Percentiles rank a stretch among this genome's conserved stretches.
Conservation (phyloP, 257 asterid species). For the Solanum tarapatanum region DNA sequence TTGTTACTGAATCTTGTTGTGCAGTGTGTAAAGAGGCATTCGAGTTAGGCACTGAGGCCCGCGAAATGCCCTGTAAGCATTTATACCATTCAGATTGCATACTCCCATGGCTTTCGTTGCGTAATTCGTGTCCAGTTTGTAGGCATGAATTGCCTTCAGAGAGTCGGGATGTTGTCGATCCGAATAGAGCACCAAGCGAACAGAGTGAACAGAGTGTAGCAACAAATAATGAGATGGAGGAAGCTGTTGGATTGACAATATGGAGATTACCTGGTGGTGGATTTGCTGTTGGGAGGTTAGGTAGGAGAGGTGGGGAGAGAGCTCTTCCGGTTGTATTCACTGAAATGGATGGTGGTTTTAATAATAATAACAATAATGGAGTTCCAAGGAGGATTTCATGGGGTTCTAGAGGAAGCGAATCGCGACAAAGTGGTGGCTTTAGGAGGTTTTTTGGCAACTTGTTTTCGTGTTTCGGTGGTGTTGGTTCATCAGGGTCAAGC, state of each 20-base stretch:
- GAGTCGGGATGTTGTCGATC: constrained; percentile 10
- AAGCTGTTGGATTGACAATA: constrained; percentile 65
- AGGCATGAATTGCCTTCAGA: constrained; percentile 62
- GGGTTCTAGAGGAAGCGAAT: constrained; percentile 55
- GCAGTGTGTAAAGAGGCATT: constrained; percentile 85
- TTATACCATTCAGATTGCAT: constrained; percentile 77
- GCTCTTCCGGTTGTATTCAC: constrained; percentile 86
- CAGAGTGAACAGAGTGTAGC: constrained; percentile 13
- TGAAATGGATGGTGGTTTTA: constrained; percentile 86
- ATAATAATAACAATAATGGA: constrained; percentile 46
- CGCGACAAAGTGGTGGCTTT: constrained; percentile 45
- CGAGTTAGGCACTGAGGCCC: constrained; percentile 49
- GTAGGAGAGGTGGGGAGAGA: constrained; percentile 78
- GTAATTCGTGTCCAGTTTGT: constrained; percentile 83
- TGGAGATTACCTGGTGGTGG: constrained; percentile 96
- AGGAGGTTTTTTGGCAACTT: constrained; percentile 40
- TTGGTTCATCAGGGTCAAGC: constrained; percentile 23
- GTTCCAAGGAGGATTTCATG: constrained; percentile 62
- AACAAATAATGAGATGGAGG: constrained; percentile 28
- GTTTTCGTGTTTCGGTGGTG: constrained; percentile 63
- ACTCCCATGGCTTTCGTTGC: constrained; percentile 66
- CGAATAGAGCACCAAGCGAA: constrained; percentile 9
- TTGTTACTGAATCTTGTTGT: constrained; percentile 45
- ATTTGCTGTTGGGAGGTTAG: constrained; percentile 86
- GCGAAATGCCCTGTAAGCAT: constrained; percentile 92